phyloP scores from a whole-genome alignment of 2,329 filamentous ascomycete genomes.

The Cladosporium sp. region DNA sequence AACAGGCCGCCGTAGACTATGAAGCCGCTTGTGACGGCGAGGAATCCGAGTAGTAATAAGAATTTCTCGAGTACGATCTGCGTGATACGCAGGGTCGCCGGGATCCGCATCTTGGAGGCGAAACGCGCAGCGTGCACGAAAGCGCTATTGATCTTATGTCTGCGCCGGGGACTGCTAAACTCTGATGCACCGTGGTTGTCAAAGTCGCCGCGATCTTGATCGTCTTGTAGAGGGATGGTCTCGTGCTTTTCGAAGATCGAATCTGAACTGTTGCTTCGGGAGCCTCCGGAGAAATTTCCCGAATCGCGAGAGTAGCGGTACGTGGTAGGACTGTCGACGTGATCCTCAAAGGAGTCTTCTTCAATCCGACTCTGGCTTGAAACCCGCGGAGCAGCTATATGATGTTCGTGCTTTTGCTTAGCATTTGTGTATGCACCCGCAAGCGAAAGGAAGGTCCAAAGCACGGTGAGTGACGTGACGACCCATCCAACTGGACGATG shows the following conservation, averaged over 20 bases:
- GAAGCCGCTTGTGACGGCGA: conserved; percentile 69
- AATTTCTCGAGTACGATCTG: conserved; percentile 74
- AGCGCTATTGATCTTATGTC: conserved; percentile 29
- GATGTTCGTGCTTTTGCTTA: neutral
- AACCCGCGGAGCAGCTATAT: no score
- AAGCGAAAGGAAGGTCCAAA: conserved; percentile 69
- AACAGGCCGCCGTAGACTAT: conserved; percentile 81
- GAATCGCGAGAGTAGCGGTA: conserved; percentile 45
- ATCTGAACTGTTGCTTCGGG: conserved; percentile 36
- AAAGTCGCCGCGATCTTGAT: conserved; percentile 43
- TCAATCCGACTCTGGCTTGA: conserved; percentile 33
- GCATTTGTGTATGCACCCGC: conserved; percentile 55
- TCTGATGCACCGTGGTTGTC: conserved; percentile 33
- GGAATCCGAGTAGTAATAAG: conserved; percentile 75
- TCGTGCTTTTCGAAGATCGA: conserved; percentile 28
- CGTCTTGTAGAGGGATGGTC: conserved; percentile 16
- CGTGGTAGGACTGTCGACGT: conserved; percentile 25
- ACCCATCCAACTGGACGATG: conserved; percentile 89
- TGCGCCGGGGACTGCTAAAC: conserved; percentile 47
- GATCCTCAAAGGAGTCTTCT: conserved; percentile 22
- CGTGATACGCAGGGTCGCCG: conserved; percentile 58
- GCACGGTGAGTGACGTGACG: conserved; percentile 68
- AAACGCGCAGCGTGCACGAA: conserved; percentile 27
- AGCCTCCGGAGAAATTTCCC: conserved; percentile 30
- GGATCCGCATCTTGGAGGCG: conserved; percentile 49